Percentiles rank a stretch among this genome's conserved stretches.
Conservation (phyloP, 2,329 filamentous ascomycete genomes). For the Curvularia lunata region DNA sequence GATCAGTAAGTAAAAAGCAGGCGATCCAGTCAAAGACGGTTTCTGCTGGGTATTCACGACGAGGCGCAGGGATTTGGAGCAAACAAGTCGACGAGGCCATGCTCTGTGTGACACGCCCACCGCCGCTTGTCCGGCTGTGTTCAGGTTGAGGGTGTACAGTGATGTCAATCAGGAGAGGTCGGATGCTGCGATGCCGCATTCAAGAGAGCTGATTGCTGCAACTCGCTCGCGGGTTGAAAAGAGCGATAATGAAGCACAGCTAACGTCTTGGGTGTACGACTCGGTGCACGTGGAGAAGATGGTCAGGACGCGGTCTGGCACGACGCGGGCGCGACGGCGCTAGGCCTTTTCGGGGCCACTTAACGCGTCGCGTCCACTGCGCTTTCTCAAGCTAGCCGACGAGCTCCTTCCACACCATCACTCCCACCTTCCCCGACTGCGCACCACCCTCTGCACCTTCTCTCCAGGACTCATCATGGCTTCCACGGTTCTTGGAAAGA, state of each 20-base stretch:
- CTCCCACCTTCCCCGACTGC: slow-evolving; percentile 26
- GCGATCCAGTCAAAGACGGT: background rate
- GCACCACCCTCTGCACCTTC: slow-evolving; percentile 32
- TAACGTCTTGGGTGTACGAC: background rate
- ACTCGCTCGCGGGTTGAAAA: background rate
- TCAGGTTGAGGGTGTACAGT: background rate
- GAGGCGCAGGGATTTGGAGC: slow-evolving; percentile 10
- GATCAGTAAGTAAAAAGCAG: slow-evolving; percentile 5
- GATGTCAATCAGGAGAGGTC: background rate
- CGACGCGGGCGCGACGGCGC: slow-evolving; percentile 6
- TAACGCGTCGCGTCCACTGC: slow-evolving; percentile 26
- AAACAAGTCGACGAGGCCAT: slow-evolving; percentile 12
- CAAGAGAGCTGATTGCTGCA: background rate
- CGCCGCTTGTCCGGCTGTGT: background rate
- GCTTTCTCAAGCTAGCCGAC: slow-evolving; percentile 4
- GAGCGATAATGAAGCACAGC: background rate
- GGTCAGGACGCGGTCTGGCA: background rate
- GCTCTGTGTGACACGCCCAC: slow-evolving; percentile 3
- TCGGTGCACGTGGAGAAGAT: background rate
- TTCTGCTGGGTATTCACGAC: slow-evolving; percentile 1
- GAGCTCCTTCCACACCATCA: slow-evolving; percentile 21
- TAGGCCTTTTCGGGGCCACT: slow-evolving; percentile 13
- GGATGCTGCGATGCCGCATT: background rate
- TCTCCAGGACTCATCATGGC: slow-evolving; percentile 34
- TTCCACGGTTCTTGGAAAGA: slow-evolving; percentile 48